Evolutionary conservation across 495 filamentous ascomycete species (phyloP), one percentile per base, ranked within the genome.

Genomic region (Penicillium fimorum): DNA sequence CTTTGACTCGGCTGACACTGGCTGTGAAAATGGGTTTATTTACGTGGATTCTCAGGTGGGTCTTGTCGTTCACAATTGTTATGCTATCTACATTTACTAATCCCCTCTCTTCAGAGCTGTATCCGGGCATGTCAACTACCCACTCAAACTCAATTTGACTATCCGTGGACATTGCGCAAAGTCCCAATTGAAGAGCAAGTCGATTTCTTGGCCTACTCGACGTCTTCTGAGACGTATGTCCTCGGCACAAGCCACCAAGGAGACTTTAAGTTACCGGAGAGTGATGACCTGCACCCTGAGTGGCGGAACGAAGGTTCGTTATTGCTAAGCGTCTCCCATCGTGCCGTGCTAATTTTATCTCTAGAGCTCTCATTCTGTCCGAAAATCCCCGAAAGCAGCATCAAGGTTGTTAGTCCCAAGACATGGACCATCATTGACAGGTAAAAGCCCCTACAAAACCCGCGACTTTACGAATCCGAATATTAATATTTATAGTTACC

Each of bases 241-340:
- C 70, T 96, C 27, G 89, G 83, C 9, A 91, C 89, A 33, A 86
- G 83, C 54, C 72, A 74, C 24, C 67, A 63, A 43, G 81, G 83
- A 37, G 84, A 84, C 2, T 98, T 95, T 56, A 87, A 87, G 64
- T 75, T 96, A 32, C 89, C 90, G 3, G 89, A 90, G 35, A 86
- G 92, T 59, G 90, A 96, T 57, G 89, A 92, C 43, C 79, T 89
- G 43, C 87, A 90, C 61, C 85, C 85, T 51, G 88, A 91, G 55
- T 93, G 89, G 90, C 78, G 81, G 22, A 79, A 76, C 32, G 92
- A 96, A 73, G 81, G 85, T 73, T 25, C n/a, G 65, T 41, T 5
- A 15, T 27, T 43, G 25, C 17, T 33, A 22, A 29, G 11, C 43
- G 11, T 52, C 13, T 45, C 35, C 25, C 17, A 30, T 33, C 29